These are phyloP conservation scores for Fraxinus nigra DNA, from an alignment of 305 asterid genomes.

Conservation along the genomic window DNA sequence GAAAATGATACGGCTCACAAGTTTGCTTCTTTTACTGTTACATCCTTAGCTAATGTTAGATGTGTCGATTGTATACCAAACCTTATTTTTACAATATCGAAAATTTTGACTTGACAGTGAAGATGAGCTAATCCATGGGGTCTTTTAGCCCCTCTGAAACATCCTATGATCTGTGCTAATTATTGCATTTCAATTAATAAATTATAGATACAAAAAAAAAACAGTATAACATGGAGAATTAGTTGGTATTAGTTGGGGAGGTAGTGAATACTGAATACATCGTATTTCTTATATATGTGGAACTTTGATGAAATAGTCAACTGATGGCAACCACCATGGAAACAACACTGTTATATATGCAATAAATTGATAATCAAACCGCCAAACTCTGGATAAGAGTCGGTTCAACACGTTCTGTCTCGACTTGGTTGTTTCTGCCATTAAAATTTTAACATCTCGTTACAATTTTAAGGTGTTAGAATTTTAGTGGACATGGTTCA, in stretches of 20 bases:
- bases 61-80: neutral
- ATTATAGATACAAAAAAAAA: neutral
- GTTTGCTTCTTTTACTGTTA: neutral
- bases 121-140: neutral
- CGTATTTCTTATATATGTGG: neutral
- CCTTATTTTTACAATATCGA: neutral
- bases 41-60: neutral
- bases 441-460: no score
- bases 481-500: no score
- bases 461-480: no score
- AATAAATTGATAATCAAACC: neutral
- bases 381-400: neutral
- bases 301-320: conserved; percentile 9
- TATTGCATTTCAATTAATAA: neutral
- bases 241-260: conserved; percentile 21
- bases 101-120: neutral
- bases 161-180: neutral
- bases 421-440: neutral
- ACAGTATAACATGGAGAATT: neutral
- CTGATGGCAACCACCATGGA: conserved; percentile 1
- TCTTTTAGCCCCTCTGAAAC: neutral
- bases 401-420: neutral
- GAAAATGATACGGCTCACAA: neutral
- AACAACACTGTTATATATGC: neutral
- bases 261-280: neutral